Evolutionary conservation across 331 rosid species (phyloP), one percentile per base, ranked within the genome.

Genomic region (Malus hybrid): DNA sequence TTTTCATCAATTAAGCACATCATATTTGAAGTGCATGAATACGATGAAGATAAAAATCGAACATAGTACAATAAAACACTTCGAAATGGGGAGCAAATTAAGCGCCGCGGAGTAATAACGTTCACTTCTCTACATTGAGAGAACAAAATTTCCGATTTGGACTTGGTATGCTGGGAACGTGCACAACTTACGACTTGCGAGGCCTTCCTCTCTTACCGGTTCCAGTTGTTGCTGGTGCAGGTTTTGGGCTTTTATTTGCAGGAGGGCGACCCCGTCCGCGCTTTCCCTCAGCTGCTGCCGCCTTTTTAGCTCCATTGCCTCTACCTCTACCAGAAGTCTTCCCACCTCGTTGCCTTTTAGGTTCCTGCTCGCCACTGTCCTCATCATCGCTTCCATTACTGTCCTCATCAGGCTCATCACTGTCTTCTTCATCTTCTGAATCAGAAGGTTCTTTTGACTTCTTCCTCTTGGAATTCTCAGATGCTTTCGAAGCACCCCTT

Each of bases 141-240:
- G 83, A 87, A 72, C 87, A 90, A 87, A 87, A 87, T 77, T 91
- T 52, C 80, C 70, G 44, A 63, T 57, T 44, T 4, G 27, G 61
- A 42, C 66, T 5, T 68, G 74, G 44, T 39, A 28, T 19, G 20
- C 59, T 5, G 46, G 73, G 62, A 81, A 44, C 16, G 27, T 24
- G 24, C 29, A 60, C 31, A 77, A 24, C 62, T 85, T 73, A 91
- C 36, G 89, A 64, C 86, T 85, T 95, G 2, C 93, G 90, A 55
- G 99, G 94, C 78, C 99, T 87, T 69, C 99, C 99, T 78, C 98
- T 87, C 89, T 84, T 95, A 13, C 90, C 87, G 2, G 96, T 90
- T 18, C 88, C 86, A 6, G 96, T 24, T 75, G 83, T 91, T 39
- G n/a, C 84, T 29, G 48, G 83, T 15, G 95, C 57, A 20, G 96